Conservation (phyloP, 2,329 filamentous ascomycete genomes). For the Fusarium pseudonygamai region DNA sequence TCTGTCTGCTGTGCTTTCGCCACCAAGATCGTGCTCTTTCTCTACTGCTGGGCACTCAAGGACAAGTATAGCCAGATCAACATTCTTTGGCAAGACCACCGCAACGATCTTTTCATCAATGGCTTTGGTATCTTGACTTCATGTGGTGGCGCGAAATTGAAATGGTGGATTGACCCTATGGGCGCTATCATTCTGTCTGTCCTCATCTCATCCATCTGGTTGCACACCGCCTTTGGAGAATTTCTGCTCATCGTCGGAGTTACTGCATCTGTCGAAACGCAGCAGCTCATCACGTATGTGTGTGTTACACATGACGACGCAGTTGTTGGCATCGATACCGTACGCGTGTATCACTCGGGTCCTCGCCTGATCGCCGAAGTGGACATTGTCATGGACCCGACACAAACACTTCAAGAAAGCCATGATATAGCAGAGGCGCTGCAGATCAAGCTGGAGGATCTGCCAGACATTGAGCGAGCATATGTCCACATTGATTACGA, state of each 20-base stretch:
- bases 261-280: slow-evolving; percentile 82
- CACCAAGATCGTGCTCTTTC: slow-evolving; percentile 84
- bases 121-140: slow-evolving; percentile 91
- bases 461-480: slow-evolving; percentile 91
- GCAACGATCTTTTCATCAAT: slow-evolving; percentile 97
- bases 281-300: slow-evolving; percentile 91
- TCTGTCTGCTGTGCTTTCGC: slow-evolving; percentile 84
- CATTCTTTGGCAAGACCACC: slow-evolving; percentile 96
- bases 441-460: slow-evolving; percentile 90
- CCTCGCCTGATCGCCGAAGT: slow-evolving; percentile 93
- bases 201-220: slow-evolving; percentile 83
- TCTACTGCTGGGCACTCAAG: slow-evolving; percentile 92
- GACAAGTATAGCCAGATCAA: slow-evolving; percentile 91
- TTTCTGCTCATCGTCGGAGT: slow-evolving; percentile 93
- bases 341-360: slow-evolving; percentile 91
- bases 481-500: slow-evolving; percentile 99
- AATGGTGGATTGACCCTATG: slow-evolving; percentile 95
- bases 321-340: slow-evolving; percentile 91
- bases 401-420: slow-evolving; percentile 76
- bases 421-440: slow-evolving; percentile 95
- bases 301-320: slow-evolving; percentile 89
- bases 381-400: slow-evolving; percentile 90
- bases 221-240: slow-evolving; percentile 85
- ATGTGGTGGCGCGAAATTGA: slow-evolving; percentile 86
- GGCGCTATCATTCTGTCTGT: slow-evolving; percentile 86